Evolutionary conservation across 116 monocot species (phyloP), one percentile per base, ranked within the genome.

Genomic region (Iris pallida): DNA sequence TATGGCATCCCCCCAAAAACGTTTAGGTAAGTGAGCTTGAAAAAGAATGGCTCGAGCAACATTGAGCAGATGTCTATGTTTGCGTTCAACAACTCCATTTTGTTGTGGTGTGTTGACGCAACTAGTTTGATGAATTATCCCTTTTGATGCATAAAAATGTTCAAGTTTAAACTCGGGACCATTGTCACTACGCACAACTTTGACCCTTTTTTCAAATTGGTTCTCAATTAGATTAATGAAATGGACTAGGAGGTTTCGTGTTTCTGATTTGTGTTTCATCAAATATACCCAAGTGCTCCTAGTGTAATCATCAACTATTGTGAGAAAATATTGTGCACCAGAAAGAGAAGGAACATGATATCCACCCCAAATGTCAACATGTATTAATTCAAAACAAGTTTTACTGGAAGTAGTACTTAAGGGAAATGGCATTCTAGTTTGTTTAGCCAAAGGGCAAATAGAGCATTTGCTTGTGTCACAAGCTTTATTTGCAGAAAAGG

Each of bases 271-370:
- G 16, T 47, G 47, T 9, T 19, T 47, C 45, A 64, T 64, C 5
- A 64, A 18, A 67, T 42, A 67, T 1, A 67, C 0, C 53, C 66
- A 53, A 30, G 66, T 67, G 9, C 66, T 52, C 12, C 11, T n/a
- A 49, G 47, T 48, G 11, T 43, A 15, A 15, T 62, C 61, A 44
- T 44, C 61, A 62, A 62, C 41, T 16, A 64, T 45, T 0, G 16
- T 64, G 2, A 47, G 16, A 17, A 64, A 64, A 47, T 64, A 64
- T 44, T 47, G 0, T 64, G 64, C 64, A 30, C 64, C 47, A 7
- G 18, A 64, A 17, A 14, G 4, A 0, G 47, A 47, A 16, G 64
- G 6, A 0, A 47, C 41, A 5, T 10, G 2, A 16, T 16, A 64
- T 0, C 64, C n/a, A 16, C 16, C 47, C 47, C 64, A 64, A 47